A percentile compares a stretch with the other conserved stretches of the same genome.
phyloP scores from a whole-genome alignment of 2,329 filamentous ascomycete genomes.

The Hymenoscyphus occultus region DNA sequence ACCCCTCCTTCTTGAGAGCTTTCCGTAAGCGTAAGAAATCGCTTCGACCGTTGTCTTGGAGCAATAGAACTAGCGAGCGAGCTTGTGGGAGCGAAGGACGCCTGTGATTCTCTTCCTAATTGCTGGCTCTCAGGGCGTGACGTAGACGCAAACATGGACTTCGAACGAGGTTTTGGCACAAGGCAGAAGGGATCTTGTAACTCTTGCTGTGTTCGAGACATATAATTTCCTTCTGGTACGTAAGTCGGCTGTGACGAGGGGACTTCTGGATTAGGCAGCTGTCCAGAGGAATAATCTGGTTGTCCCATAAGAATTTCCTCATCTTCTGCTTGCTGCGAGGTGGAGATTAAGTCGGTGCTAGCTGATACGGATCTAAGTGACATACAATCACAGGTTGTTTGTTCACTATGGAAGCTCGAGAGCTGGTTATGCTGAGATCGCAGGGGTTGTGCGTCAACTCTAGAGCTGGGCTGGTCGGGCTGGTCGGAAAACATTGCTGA shows the following conservation, averaged over 20 bases:
- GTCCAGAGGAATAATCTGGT: background rate
- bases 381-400: background rate
- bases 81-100: background rate
- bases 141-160: constrained; percentile 7
- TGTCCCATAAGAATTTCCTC: constrained; percentile 1
- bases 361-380: background rate
- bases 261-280: background rate
- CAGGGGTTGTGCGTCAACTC: background rate
- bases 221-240: constrained; percentile 11
- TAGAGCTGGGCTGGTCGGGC: background rate
- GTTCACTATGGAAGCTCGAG: background rate
- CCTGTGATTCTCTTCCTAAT: background rate
- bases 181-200: constrained; percentile 1
- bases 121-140: background rate
- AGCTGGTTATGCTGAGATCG: background rate
- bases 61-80: background rate
- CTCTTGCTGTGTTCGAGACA: constrained; percentile 12
- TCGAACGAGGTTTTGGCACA: constrained; percentile 2
- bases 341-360: background rate
- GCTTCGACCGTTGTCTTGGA: background rate
- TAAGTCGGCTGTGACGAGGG: constrained; percentile 7
- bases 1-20: background rate
- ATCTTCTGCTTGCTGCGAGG: background rate
- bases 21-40: constrained; percentile 3
- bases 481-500: background rate